phyloP scores from a whole-genome alignment of 2,329 filamentous ascomycete species.

The Pestalotiopsis sp. region DNA sequence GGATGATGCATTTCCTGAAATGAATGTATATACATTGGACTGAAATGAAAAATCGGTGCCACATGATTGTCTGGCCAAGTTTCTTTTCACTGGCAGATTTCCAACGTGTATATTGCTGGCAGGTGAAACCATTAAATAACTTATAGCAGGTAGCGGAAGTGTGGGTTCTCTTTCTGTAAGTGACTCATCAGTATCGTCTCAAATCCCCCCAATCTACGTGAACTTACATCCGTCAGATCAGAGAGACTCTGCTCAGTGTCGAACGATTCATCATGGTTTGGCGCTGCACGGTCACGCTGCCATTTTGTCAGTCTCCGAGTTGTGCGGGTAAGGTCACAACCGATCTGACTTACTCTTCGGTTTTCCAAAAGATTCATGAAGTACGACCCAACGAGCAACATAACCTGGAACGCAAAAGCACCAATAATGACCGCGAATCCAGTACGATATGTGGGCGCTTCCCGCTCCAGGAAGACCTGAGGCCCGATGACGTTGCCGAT shows the following conservation, averaged over 20 bases:
- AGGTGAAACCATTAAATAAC: neutral
- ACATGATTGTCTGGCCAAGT: neutral
- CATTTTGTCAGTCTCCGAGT: neutral
- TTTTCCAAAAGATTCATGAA: conserved; percentile 1
- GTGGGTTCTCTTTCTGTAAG: conserved; percentile 8
- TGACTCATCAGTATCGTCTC: neutral
- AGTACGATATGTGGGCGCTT: neutral
- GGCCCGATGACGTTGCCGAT: conserved; percentile 5
- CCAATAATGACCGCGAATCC: neutral
- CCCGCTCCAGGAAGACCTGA: conserved; percentile 1
- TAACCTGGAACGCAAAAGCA: neutral
- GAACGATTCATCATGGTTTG: neutral
- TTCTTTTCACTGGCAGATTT: neutral
- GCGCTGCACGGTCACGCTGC: neutral
- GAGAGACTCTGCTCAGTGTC: conserved; percentile 7
- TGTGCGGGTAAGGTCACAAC: neutral
- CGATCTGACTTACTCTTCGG: neutral
- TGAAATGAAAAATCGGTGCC: neutral
- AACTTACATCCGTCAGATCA: conserved; percentile 7
- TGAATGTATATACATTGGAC: conserved; percentile 6
- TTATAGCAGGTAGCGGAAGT: conserved; percentile 6
- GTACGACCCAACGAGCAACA: neutral
- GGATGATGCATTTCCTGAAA: conserved; percentile 7
- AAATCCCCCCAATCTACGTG: too few species aligned
- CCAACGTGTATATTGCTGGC: neutral